phyloP scores from a whole-genome alignment of 306 rosid genomes.

The Cajanus cajan region DNA sequence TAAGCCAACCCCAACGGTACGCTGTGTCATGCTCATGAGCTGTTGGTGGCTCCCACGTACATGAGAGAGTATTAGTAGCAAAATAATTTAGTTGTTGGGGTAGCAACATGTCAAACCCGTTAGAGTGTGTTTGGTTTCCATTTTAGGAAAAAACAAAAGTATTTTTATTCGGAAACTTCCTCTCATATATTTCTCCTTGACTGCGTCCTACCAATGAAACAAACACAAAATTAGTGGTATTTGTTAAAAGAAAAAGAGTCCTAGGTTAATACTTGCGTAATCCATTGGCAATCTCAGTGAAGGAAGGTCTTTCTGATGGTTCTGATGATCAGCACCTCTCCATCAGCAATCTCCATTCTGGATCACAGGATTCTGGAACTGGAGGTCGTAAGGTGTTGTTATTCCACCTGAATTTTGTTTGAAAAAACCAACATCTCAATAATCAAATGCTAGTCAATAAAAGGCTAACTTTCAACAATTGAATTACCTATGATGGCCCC shows the following conservation, averaged over 20 bases:
- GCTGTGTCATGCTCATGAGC: slow-evolving; percentile 20
- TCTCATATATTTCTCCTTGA: too few relatives aligned
- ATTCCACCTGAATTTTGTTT: slow-evolving; percentile 69
- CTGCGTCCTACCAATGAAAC: too few relatives aligned
- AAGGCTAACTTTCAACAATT: not conserved
- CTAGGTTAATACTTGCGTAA: slow-evolving; percentile 41
- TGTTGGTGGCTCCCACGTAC: slow-evolving; percentile 39
- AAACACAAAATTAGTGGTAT: too few relatives aligned
- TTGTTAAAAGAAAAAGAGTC: not conserved
- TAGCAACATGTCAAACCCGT: not conserved
- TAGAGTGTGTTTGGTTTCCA: too few relatives aligned
- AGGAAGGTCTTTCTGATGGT: slow-evolving; percentile 79
- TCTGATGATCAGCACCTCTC: slow-evolving; percentile 90
- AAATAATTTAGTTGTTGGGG: not conserved
- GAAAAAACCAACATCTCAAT: slow-evolving; percentile 24
- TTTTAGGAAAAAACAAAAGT: too few relatives aligned
- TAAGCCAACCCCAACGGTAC: slow-evolving; percentile 32
- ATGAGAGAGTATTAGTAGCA: not conserved
- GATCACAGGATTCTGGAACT: slow-evolving; percentile 68
- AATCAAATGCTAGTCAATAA: not conserved
- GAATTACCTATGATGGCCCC: slow-evolving; percentile 88
- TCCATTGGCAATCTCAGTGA: slow-evolving; percentile 69
- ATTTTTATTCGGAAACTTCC: too few relatives aligned
- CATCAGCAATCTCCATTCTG: slow-evolving; percentile 77
- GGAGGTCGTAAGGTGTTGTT: slow-evolving; percentile 86